Base-by-base conservation (phyloP, 2,329 filamentous ascomycete species). In the Fusarium agapanthi region DNA sequence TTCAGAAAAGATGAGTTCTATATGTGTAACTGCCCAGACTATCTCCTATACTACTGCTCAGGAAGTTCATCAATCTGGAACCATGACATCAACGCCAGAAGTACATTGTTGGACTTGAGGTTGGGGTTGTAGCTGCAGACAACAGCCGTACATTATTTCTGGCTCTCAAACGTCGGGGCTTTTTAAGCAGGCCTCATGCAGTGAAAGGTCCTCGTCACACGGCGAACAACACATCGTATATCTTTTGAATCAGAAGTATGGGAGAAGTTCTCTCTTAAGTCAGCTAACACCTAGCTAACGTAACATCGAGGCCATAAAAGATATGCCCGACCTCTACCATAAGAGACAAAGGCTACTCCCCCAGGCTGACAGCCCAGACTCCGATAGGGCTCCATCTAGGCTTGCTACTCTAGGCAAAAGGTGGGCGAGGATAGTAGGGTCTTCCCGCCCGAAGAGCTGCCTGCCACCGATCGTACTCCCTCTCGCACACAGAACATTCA, bases 191-290 rank as follows among this genome's bases (percentile, higher is more conserved):
- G 7, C 45, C 15, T 13, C 11, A 9, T 30, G 7, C 0, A 32
- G 7, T 5, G 8, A 14, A 14, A 18, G 22, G 9, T 4, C 6
- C 22, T n/a, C 11, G 3, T 2, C 15, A 6, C 2, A 12, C 2
- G 11, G 22, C 6, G 6, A 14, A 18, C 7, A 24, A 18, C 22
- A 13, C 5, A 24, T 26, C 3, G 10, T 2, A 20, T 11, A 20
- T 34, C 12, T 11, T 35, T 20, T 3, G 1, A 5, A 12, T 18
- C 4, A 24, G 3, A 1, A 8, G 0, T 8, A 15, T 15, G 18
- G 12, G 16, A 24, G n/a, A 26, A 34, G 1, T 1, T 8, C 4
- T 14, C 9, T n/a, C 20, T 24, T 51, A 26, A 9, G n/a, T 51
- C 5, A 35, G 30, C 18, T 22, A 10, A 9, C n/a, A 35, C 9